Evolutionary conservation across 208 protist species (phyloP).

Genomic region (Balamuthia mandrillaris): DNA sequence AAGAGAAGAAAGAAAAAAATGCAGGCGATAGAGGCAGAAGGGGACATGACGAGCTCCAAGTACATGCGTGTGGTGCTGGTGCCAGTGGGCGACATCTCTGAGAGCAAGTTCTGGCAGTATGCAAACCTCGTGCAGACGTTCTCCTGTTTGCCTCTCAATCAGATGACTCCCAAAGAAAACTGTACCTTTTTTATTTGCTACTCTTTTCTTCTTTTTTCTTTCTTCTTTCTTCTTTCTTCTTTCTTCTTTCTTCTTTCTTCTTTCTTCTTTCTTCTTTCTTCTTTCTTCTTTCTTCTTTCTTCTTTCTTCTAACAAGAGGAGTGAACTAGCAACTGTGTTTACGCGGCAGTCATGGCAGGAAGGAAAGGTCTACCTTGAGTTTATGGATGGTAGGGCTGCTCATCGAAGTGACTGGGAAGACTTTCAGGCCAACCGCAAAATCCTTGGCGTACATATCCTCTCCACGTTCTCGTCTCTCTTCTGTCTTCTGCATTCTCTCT

Average conservation of each 20-base stretch:
- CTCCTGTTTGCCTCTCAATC: background rate
- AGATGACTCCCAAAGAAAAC: too few relatives aligned
- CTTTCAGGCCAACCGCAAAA: constrained; percentile 24
- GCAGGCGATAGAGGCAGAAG: background rate
- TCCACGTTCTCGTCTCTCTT: too few relatives aligned
- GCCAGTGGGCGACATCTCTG: constrained; percentile 1
- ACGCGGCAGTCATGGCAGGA: constrained; percentile 7
- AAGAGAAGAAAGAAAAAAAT: background rate
- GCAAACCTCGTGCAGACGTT: constrained; percentile 16
- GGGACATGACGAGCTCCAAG: constrained; percentile 1
- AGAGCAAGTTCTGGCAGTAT: constrained; percentile 18
- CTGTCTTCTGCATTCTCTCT: too few relatives aligned
- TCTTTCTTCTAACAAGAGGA: too few relatives aligned
- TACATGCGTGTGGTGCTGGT: constrained; percentile 4
- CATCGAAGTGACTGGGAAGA: constrained; percentile 32
- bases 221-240: too few relatives aligned
- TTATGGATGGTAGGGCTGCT: background rate
- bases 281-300: too few relatives aligned
- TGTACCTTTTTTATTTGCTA: too few relatives aligned
- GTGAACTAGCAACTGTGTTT: too few relatives aligned
- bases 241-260: too few relatives aligned
- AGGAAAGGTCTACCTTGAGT: background rate
- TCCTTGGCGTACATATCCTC: background rate
- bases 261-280: too few relatives aligned
- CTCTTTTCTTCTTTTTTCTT: background rate